Evolutionary conservation across 164 flowering plant genomes (phyloP).

Genomic region (Umbilicus rupestris): DNA sequence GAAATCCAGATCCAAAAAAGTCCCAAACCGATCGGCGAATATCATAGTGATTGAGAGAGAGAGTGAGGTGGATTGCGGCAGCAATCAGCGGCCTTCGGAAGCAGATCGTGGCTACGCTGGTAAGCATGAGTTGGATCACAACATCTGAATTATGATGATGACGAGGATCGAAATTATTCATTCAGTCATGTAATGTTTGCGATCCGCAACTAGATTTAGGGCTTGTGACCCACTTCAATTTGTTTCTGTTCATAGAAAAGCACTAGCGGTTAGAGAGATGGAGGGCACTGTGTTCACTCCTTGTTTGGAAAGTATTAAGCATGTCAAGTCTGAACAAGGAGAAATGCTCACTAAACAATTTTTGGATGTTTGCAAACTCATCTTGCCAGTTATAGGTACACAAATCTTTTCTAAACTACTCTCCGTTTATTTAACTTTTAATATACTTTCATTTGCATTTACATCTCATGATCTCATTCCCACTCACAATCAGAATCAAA

Average conservation of each 20-base stretch:
- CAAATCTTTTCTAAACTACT: neutral
- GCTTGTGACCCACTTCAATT: neutral
- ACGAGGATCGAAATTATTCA: no score
- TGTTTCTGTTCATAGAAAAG: neutral
- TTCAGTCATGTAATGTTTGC: no score
- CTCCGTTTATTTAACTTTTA: neutral
- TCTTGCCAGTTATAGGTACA: constrained; percentile 56
- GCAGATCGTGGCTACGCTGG: no score
- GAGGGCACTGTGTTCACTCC: constrained; percentile 50
- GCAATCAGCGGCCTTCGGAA: no score
- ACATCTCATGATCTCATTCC: neutral
- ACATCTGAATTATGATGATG: no score
- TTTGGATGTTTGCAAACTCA: constrained; percentile 55
- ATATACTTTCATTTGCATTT: neutral
- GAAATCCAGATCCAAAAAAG: no score
- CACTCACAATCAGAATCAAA: no score
- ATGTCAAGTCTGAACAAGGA: constrained; percentile 48
- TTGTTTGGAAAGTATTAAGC: constrained; percentile 47
- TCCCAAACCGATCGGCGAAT: no score
- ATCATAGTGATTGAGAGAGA: no score
- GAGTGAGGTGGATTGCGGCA: no score
- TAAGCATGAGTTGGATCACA: no score
- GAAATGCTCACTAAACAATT: constrained; percentile 56
- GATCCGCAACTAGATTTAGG: neutral
- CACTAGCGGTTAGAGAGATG: constrained; percentile 22